These are phyloP conservation scores for Silybum marianum DNA, from an alignment of 129 eudicot species.

Conservation along the genomic window DNA sequence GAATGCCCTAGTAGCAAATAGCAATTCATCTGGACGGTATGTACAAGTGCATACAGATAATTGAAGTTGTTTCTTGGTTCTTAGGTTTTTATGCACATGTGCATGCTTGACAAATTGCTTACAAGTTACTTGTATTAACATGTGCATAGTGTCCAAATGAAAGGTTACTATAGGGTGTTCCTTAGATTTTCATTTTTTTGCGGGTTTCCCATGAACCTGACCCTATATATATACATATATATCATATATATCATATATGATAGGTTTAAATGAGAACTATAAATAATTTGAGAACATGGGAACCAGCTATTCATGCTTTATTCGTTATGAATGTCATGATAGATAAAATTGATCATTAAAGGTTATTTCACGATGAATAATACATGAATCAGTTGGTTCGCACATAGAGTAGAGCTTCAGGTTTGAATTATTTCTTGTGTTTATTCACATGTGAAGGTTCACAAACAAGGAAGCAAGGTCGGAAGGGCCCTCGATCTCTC, in stretches of 20 bases:
- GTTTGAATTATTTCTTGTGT: background rate
- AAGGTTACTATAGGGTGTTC: background rate
- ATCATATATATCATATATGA: background rate
- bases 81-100: background rate
- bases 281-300: too few relatives aligned
- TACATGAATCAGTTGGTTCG: background rate
- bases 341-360: too few relatives aligned
- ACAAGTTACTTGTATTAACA: background rate
- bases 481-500: slow-evolving; percentile 91
- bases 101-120: background rate
- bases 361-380: too few relatives aligned
- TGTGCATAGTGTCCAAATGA: background rate
- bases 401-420: background rate
- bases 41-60: background rate
- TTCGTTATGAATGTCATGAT: background rate
- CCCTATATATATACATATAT: too few relatives aligned
- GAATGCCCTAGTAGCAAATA: background rate
- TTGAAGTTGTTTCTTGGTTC: background rate
- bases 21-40: background rate
- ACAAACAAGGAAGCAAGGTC: slow-evolving; percentile 91
- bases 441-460: slow-evolving; percentile 56
- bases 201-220: background rate
- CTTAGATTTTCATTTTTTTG: background rate
- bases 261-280: background rate
- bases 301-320: too few relatives aligned